A percentile compares a stretch with the other conserved stretches of the same genome.
These are phyloP conservation scores for Neoarthrinium moseri DNA, from an alignment of 2,329 filamentous ascomycete species.

Conservation along the genomic window DNA sequence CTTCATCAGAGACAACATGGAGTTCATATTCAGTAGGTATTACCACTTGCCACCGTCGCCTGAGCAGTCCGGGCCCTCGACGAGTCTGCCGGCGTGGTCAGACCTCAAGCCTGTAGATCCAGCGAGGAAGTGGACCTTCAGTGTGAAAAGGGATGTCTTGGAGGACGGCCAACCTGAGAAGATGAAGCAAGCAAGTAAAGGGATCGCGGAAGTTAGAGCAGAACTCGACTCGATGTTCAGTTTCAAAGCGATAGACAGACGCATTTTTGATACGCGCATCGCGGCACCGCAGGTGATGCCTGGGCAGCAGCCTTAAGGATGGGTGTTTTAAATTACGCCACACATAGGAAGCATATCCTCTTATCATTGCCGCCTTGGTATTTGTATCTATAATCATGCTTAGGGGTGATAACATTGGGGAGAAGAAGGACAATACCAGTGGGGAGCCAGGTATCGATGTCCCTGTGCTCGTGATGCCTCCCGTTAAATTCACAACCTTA, in stretches of 20 bases:
- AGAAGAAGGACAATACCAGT: no score
- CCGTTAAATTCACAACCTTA: no score
- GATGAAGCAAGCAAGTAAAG: conserved; percentile 53
- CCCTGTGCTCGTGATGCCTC: no score
- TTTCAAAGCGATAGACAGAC: conserved; percentile 68
- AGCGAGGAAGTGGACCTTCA: conserved; percentile 54
- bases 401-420: no score
- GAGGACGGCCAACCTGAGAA: conserved; percentile 59
- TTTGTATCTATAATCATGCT: no score
- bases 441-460: no score
- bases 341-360: no score
- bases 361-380: no score
- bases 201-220: conserved; percentile 48
- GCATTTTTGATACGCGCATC: conserved; percentile 28
- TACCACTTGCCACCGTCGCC: conserved; percentile 35
- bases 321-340: no score
- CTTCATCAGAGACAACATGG: conserved; percentile 53
- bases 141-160: conserved; percentile 50
- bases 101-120: conserved; percentile 47
- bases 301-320: conserved; percentile 4
- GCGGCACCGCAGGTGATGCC: conserved; percentile 15
- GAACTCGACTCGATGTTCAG: conserved; percentile 86
- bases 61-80: conserved; percentile 21
- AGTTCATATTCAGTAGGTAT: conserved; percentile 51
- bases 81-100: conserved; percentile 44